Conservation (phyloP, 306 rosid genomes). For the Quercus alba region DNA sequence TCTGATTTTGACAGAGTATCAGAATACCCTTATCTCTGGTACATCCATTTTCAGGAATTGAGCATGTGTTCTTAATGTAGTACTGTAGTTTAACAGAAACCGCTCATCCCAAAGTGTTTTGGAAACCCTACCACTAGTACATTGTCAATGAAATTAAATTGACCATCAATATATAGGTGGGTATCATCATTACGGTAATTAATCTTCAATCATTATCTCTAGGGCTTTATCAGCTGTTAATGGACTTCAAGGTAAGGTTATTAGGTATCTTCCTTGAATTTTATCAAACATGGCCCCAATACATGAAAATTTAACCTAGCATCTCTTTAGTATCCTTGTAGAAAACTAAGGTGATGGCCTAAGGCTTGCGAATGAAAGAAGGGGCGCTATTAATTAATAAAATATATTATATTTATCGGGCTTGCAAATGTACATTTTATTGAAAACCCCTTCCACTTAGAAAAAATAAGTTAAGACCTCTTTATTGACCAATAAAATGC, state of each 20-base stretch:
- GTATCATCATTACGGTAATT: background rate
- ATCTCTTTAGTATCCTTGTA: too few relatives aligned
- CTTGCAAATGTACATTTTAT: too few relatives aligned
- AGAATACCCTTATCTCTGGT: background rate
- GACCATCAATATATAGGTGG: background rate
- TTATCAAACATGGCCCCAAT: background rate
- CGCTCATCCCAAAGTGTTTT: background rate
- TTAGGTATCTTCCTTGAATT: background rate
- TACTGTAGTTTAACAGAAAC: background rate
- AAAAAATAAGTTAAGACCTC: too few relatives aligned
- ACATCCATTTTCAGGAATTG: background rate
- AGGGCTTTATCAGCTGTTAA: background rate
- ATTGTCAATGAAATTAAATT: background rate
- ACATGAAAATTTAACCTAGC: too few relatives aligned
- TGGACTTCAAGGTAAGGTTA: background rate
- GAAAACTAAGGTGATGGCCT: too few relatives aligned
- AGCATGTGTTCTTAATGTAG: background rate
- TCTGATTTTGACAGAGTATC: too few relatives aligned
- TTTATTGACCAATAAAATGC: too few relatives aligned
- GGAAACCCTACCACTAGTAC: background rate
- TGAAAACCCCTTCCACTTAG: too few relatives aligned
- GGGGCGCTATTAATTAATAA: too few relatives aligned
- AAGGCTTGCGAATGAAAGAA: too few relatives aligned
- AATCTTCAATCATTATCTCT: background rate
- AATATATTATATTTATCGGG: too few relatives aligned